Conservation (phyloP, 108 stramenopile species). For the Asterionellopsis glacialis region DNA sequence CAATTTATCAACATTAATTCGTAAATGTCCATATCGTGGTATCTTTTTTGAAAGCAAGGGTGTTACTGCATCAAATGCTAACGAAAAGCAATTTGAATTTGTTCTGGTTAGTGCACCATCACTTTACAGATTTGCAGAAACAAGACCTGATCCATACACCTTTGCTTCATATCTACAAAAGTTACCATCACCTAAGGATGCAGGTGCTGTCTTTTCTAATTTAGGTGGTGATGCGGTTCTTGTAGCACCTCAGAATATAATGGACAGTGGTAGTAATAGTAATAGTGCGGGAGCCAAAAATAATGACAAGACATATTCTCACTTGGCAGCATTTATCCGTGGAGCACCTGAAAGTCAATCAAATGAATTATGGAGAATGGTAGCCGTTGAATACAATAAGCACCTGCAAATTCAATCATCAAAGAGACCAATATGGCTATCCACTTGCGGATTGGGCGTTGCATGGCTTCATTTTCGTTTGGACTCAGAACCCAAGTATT, state of each 20-base stretch:
- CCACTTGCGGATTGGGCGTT: conserved; percentile 75
- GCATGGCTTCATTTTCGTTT: conserved; percentile 82
- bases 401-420: conserved; percentile 7
- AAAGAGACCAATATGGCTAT: conserved; percentile 56
- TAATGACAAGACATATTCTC: conserved; percentile 33
- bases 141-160: conserved; percentile 36
- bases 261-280: no score
- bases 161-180: conserved; percentile 42
- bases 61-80: background rate
- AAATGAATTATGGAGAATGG: conserved; percentile 41
- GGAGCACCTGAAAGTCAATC: conserved; percentile 41
- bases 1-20: no score
- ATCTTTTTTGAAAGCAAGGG: conserved; percentile 10
- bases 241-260: conserved; percentile 29
- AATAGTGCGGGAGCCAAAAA: conserved; percentile 5
- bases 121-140: conserved; percentile 41
- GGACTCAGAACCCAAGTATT: conserved; percentile 80
- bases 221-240: conserved; percentile 59
- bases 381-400: conserved; percentile 30
- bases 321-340: conserved; percentile 54
- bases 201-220: conserved; percentile 48
- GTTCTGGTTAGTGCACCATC: conserved; percentile 43
- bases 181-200: background rate
- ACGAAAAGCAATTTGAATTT: conserved; percentile 48
- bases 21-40: background rate